Evolutionary conservation across 768 basidiomycete species (phyloP), one percentile per base, ranked within the genome.

Genomic region (Lactifluus volemus): DNA sequence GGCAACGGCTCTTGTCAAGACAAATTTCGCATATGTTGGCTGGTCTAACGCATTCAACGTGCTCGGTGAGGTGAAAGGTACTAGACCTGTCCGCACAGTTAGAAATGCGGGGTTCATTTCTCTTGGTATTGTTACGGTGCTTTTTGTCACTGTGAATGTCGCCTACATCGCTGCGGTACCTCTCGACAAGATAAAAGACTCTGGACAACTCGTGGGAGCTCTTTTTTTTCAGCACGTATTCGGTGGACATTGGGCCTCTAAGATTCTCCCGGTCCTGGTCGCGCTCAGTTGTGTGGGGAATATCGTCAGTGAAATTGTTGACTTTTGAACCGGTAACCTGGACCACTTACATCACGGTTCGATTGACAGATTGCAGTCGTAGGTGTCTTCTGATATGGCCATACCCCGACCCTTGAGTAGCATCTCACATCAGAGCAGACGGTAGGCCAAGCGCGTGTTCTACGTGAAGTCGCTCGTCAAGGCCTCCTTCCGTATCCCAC

Each of bases 141-240:
- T 82, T 3, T 82, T 79, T 67, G 69, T 81, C 59, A 74, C 81
- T 49, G 74, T 74, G 50, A 81, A 81, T 61, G 66, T 76, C 49
- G 71, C 75, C 4, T 75, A 76, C 64, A 67, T 74, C 44, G 66
- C 70, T 5, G 72, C 71, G 60, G 76, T 81, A 15, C 78, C 80
- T 2, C 73, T 75, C 55, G 78, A 75, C 42, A 67, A 76, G 41
- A 79, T 81, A 45, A 69, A 72, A 6, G 68, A 67, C 25, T 78
- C 79, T 0, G 76, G 76, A 29, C 74, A 78, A 54, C 73, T 80
- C 39, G 73, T 79, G 7, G 81, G 78, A 2, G 77, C 75, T 30
- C 69, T 78, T 17, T 83, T 82, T 70, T 82, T 83, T 69, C 67
- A 73, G 32, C 74, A 74, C 14, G 79, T 82, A 8, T 83, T 81